phyloP scores from a whole-genome alignment of 306 rosid species.

The Gastrolobium villosum region DNA sequence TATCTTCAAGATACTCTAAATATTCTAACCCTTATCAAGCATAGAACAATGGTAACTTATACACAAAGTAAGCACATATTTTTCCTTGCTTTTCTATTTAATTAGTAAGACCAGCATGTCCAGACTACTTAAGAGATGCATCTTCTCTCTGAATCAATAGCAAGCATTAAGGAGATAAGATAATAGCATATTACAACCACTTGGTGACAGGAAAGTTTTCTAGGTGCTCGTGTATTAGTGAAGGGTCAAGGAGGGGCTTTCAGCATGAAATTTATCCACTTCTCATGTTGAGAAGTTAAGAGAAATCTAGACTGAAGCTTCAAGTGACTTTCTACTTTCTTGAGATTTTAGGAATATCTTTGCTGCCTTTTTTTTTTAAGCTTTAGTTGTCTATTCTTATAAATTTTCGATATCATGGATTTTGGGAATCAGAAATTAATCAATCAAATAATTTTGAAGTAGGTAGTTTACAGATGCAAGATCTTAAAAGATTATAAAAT shows the following conservation, averaged over 20 bases:
- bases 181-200: conserved; percentile 37
- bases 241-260: conserved; percentile 18
- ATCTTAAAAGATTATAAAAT: conserved; percentile 17
- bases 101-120: conserved; percentile 11
- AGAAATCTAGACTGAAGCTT: neutral
- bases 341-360: conserved; percentile 11
- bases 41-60: conserved; percentile 31
- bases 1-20: no score
- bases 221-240: conserved; percentile 21
- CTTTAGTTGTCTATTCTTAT: neutral
- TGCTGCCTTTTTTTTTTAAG: neutral
- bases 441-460: neutral
- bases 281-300: conserved; percentile 11
- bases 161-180: conserved; percentile 13
- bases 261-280: conserved; percentile 22
- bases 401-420: conserved; percentile 1
- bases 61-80: conserved; percentile 8
- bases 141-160: conserved; percentile 27
- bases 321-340: conserved; percentile 7
- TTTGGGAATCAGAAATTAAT: neutral
- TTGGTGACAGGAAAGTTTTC: conserved; percentile 22
- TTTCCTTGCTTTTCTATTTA: conserved; percentile 12
- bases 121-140: neutral
- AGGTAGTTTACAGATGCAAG: conserved; percentile 22
- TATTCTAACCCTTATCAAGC: neutral